These are phyloP conservation scores for Trapa incisa DNA, from an alignment of 345 rosid species.

Conservation along the genomic window DNA sequence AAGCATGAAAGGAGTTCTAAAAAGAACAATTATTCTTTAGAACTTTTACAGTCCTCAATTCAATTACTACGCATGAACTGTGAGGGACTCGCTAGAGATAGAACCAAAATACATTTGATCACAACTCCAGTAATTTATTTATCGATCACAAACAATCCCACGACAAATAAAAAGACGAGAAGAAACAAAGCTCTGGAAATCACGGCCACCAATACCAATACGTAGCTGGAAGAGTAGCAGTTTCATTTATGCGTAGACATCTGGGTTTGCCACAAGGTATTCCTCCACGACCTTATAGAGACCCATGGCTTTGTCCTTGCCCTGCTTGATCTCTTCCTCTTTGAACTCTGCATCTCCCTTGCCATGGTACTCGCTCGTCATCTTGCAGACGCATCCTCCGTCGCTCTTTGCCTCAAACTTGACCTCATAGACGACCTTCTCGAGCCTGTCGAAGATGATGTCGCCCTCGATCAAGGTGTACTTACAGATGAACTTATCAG, in stretches of 20 bases:
- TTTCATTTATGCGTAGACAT: slow-evolving; percentile 7
- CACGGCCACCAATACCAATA: too few relatives aligned
- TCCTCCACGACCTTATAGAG: slow-evolving; percentile 23
- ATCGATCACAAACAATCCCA: too few relatives aligned
- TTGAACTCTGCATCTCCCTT: slow-evolving; percentile 12
- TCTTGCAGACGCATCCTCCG: slow-evolving; percentile 21
- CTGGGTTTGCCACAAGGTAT: slow-evolving; percentile 20
- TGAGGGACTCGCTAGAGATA: too few relatives aligned
- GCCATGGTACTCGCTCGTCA: slow-evolving; percentile 13
- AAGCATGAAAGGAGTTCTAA: too few relatives aligned
- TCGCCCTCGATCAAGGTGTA: slow-evolving; percentile 29
- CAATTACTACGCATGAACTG: too few relatives aligned
- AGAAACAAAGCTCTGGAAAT: neutral
- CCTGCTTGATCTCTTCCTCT: slow-evolving; percentile 20
- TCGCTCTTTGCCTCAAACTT: slow-evolving; percentile 15
- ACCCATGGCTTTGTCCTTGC: slow-evolving; percentile 12
- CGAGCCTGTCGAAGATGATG: slow-evolving; percentile 13
- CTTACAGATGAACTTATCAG: slow-evolving; percentile 10
- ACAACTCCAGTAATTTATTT: too few relatives aligned
- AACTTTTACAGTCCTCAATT: too few relatives aligned
- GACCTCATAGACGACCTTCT: slow-evolving; percentile 16
- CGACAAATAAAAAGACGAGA: too few relatives aligned
- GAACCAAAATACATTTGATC: too few relatives aligned
- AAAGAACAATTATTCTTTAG: too few relatives aligned
- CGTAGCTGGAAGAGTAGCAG: too few relatives aligned